phyloP scores from a whole-genome alignment of 2,329 filamentous ascomycete species.

The Dendrostoma leiphaemia region DNA sequence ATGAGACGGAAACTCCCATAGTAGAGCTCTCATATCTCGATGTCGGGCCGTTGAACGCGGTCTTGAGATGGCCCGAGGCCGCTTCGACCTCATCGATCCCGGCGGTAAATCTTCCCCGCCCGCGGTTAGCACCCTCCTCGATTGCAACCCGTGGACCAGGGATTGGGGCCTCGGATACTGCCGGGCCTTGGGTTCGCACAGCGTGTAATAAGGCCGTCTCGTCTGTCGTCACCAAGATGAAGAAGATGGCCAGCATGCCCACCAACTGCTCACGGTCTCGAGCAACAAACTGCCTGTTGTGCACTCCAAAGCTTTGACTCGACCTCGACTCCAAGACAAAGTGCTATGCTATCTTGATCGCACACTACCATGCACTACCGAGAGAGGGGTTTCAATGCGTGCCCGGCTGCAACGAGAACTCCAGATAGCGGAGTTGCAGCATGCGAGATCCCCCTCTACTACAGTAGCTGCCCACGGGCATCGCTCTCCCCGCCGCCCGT shows the following conservation, averaged over 20 bases:
- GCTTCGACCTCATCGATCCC: not conserved
- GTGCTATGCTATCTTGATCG: no score
- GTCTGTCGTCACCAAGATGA: not conserved
- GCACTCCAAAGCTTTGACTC: not conserved
- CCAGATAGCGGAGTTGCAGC: not conserved
- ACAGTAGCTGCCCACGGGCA: conserved; percentile 1
- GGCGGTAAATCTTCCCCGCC: not conserved
- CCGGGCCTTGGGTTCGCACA: no score
- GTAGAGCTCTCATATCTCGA: no score
- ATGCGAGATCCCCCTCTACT: not conserved
- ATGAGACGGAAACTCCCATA: not conserved
- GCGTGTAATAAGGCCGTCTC: no score
- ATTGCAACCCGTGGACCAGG: not conserved
- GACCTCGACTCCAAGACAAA: not conserved
- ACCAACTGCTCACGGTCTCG: not conserved
- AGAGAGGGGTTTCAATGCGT: not conserved
- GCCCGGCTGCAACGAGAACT: not conserved
- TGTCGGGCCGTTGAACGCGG: not conserved
- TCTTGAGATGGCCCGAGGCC: not conserved
- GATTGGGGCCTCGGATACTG: not conserved
- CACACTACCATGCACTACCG: not conserved
- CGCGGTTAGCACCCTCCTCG: no score
- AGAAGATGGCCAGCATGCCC: not conserved
- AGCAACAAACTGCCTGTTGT: not conserved
- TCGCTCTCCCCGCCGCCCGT: not conserved